These are phyloP conservation scores for Exophiala calicioides DNA, from an alignment of 2,329 filamentous ascomycete genomes.

Conservation along the genomic window DNA sequence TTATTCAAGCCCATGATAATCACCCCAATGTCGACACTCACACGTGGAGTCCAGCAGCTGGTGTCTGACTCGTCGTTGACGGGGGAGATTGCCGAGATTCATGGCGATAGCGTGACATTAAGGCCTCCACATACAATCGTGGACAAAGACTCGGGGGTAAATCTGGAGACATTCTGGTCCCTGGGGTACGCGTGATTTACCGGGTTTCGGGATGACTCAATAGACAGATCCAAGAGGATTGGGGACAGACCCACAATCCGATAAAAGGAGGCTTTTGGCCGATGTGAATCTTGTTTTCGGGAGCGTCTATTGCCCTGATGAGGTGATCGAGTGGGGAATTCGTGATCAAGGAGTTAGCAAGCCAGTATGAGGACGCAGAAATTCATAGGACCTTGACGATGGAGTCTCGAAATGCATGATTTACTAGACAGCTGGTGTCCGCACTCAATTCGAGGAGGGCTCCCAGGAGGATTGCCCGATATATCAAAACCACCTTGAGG, in stretches of 20 bases:
- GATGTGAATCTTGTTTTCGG: too few relatives aligned
- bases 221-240: too few relatives aligned
- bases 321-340: too few relatives aligned
- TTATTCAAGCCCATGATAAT: conserved; percentile 53
- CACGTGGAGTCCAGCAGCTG: conserved; percentile 48
- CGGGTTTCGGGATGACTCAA: not conserved
- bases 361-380: too few relatives aligned
- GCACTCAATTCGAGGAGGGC: conserved; percentile 8
- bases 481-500: conserved; percentile 1
- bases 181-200: conserved; percentile 48
- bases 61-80: conserved; percentile 43
- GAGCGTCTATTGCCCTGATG: too few relatives aligned
- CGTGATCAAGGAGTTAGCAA: too few relatives aligned
- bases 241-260: too few relatives aligned
- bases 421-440: conserved; percentile 9
- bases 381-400: conserved; percentile 12
- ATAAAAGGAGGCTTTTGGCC: too few relatives aligned
- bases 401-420: conserved; percentile 3
- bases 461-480: conserved; percentile 7
- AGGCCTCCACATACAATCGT: conserved; percentile 49
- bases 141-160: conserved; percentile 51
- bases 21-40: conserved; percentile 54
- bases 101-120: conserved; percentile 52
- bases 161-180: conserved; percentile 51
- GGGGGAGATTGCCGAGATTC: conserved; percentile 54